phyloP scores from a whole-genome alignment of 192 early-diverging fungal species.

The Coemansia sp. region DNA sequence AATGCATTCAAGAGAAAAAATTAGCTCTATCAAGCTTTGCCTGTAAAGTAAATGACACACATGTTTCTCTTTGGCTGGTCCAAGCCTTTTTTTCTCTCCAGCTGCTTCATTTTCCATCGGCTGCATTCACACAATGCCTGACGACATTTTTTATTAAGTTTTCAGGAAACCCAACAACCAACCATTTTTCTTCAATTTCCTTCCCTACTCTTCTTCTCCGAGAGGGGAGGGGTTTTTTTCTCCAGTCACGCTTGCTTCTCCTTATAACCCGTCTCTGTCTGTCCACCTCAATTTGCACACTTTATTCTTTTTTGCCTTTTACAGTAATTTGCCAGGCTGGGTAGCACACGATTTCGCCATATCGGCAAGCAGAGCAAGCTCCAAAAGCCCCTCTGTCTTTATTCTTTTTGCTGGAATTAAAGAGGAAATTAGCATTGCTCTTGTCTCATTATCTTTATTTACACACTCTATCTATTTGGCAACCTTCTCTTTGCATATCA shows the following conservation, averaged over 20 bases:
- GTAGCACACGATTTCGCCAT: background rate
- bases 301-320: background rate
- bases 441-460: background rate
- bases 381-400: background rate
- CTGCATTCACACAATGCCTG: too few relatives aligned
- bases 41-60: background rate
- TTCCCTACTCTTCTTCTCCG: too few relatives aligned
- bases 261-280: slow-evolving; percentile 5
- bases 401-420: background rate
- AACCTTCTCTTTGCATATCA: background rate
- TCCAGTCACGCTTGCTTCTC: background rate
- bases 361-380: background rate
- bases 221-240: too few relatives aligned
- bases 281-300: slow-evolving; percentile 1
- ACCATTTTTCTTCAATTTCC: too few relatives aligned
- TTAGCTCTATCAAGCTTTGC: background rate
- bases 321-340: background rate
- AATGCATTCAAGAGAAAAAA: background rate
- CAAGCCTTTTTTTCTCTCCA: background rate
- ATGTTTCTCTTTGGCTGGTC: background rate
- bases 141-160: too few relatives aligned
- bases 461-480: background rate
- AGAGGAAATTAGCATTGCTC: too few relatives aligned
- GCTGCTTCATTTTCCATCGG: too few relatives aligned
- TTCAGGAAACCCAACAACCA: too few relatives aligned